Evolutionary conservation across 2,329 filamentous ascomycete species (phyloP).

Genomic region (Didymella sp.): DNA sequence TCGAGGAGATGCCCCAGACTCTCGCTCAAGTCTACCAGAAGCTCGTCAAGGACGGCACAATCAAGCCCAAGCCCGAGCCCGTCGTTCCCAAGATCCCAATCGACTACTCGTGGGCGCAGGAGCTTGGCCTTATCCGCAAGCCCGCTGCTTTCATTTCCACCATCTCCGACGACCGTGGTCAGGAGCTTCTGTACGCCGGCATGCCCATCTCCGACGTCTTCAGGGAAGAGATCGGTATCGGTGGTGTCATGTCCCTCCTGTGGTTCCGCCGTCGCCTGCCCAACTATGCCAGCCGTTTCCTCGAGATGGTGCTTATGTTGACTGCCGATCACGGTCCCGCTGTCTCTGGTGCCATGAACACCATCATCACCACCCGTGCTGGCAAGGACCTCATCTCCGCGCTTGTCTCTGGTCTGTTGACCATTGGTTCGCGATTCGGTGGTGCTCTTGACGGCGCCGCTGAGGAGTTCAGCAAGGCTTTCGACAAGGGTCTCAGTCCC

Average conservation of each 20-base stretch:
- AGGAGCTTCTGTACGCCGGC: conserved; percentile 97
- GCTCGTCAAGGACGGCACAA: conserved; percentile 82
- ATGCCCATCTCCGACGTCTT: conserved; percentile 99
- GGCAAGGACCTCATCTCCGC: conserved; percentile 98
- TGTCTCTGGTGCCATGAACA: conserved; percentile 99
- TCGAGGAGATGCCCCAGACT: conserved; percentile 86
- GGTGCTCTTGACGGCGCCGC: conserved; percentile 97
- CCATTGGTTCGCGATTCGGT: conserved; percentile 97
- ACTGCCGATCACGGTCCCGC: conserved; percentile 98
- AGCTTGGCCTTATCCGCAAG: conserved; percentile 99
- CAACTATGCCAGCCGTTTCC: conserved; percentile 95
- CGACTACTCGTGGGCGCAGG: conserved; percentile 99
- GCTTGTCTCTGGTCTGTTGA: conserved; percentile 94
- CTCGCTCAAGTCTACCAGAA: conserved; percentile 86
- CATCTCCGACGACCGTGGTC: conserved; percentile 99
- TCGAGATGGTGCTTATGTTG: conserved; percentile 99
- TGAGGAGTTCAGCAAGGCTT: conserved; percentile 97
- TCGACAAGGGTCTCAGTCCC: conserved; percentile 96
- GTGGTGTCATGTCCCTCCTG: conserved; percentile 98
- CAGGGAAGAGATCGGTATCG: conserved; percentile 97
- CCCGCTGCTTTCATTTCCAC: conserved; percentile 99
- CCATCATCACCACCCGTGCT: conserved; percentile 98
- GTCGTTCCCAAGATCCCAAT: conserved; percentile 98
- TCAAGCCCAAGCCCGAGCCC: conserved; percentile 87
- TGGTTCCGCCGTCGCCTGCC: conserved; percentile 99